Evolutionary conservation across 2,329 filamentous ascomycete genomes (phyloP).

Genomic region (Arthrobotrys conoides): DNA sequence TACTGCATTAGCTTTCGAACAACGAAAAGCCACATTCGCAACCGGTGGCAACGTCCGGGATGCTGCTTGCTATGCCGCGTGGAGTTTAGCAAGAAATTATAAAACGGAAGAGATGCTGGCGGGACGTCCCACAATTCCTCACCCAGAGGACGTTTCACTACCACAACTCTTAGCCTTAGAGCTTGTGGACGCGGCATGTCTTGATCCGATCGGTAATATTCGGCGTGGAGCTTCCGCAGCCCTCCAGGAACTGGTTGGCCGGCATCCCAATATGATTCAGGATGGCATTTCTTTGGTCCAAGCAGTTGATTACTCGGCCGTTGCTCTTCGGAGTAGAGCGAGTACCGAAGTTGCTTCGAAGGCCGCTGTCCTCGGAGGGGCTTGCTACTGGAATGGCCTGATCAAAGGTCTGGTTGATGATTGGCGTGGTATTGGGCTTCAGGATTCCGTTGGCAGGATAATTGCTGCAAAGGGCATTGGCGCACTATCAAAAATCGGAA

Average conservation of each 20-base stretch:
- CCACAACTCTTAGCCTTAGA: slow-evolving; percentile 83
- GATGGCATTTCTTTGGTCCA: slow-evolving; percentile 90
- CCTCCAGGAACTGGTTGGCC: slow-evolving; percentile 90
- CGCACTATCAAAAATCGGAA: slow-evolving; percentile 68
- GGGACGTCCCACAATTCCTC: slow-evolving; percentile 36
- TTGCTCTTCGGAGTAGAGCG: slow-evolving; percentile 87
- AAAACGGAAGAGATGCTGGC: slow-evolving; percentile 80
- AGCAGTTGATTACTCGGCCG: slow-evolving; percentile 90
- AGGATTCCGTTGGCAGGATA: slow-evolving; percentile 80
- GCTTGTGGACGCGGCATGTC: slow-evolving; percentile 82
- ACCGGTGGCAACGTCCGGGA: slow-evolving; percentile 92
- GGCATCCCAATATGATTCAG: slow-evolving; percentile 86
- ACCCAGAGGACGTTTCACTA: slow-evolving; percentile 65
- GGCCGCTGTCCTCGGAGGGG: slow-evolving; percentile 75
- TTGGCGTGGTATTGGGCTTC: slow-evolving; percentile 90
- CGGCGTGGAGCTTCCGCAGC: slow-evolving; percentile 92
- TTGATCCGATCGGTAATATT: slow-evolving; percentile 94
- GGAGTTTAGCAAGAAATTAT: slow-evolving; percentile 91
- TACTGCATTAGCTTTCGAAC: slow-evolving; percentile 87
- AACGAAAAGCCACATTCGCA: slow-evolving; percentile 82
- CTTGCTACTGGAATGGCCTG: slow-evolving; percentile 79
- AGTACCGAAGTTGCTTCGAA: slow-evolving; percentile 81
- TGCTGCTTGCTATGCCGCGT: slow-evolving; percentile 95
- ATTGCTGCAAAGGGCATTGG: slow-evolving; percentile 80
- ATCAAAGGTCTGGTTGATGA: slow-evolving; percentile 77